These are phyloP conservation scores for Niveomyces coronatus DNA, from an alignment of 2,329 filamentous ascomycete species.

Conservation along the genomic window DNA sequence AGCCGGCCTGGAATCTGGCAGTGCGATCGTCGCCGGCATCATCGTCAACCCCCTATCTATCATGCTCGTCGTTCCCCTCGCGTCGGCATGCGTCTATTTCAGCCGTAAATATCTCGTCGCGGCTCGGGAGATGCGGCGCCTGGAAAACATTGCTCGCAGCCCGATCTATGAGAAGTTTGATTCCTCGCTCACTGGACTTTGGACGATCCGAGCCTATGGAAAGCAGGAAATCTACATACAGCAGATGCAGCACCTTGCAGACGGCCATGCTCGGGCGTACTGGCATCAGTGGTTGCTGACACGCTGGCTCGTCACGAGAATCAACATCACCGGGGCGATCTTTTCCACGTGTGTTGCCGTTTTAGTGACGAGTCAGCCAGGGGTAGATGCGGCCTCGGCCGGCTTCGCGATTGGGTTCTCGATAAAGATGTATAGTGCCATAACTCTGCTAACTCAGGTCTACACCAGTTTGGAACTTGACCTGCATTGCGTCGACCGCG, in stretches of 20 bases:
- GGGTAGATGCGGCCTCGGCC: slow-evolving; percentile 25
- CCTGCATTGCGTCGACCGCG: slow-evolving; percentile 33
- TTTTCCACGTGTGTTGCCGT: slow-evolving; percentile 7
- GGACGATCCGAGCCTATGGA: slow-evolving; percentile 19
- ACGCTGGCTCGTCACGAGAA: neutral
- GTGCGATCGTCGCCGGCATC: slow-evolving; percentile 18
- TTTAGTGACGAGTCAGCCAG: slow-evolving; percentile 21
- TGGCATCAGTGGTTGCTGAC: neutral
- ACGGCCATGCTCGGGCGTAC: neutral
- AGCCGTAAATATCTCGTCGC: neutral
- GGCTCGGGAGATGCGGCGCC: neutral
- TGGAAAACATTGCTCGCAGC: slow-evolving; percentile 15
- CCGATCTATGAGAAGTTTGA: slow-evolving; percentile 22
- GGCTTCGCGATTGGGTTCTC: slow-evolving; percentile 32
- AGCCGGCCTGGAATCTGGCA: slow-evolving; percentile 13
- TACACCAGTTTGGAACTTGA: slow-evolving; percentile 23
- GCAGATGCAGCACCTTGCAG: neutral
- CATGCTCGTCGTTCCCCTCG: slow-evolving; percentile 20
- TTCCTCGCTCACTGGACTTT: slow-evolving; percentile 26
- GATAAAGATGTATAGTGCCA: slow-evolving; percentile 24
- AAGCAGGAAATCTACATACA: neutral
- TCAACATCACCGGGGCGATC: neutral
- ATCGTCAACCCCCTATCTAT: slow-evolving; percentile 21
- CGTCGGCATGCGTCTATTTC: neutral
- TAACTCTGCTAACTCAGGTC: neutral